Conservation (phyloP, 441 rosid genomes). For the Bocquillonia castaneifolia region DNA sequence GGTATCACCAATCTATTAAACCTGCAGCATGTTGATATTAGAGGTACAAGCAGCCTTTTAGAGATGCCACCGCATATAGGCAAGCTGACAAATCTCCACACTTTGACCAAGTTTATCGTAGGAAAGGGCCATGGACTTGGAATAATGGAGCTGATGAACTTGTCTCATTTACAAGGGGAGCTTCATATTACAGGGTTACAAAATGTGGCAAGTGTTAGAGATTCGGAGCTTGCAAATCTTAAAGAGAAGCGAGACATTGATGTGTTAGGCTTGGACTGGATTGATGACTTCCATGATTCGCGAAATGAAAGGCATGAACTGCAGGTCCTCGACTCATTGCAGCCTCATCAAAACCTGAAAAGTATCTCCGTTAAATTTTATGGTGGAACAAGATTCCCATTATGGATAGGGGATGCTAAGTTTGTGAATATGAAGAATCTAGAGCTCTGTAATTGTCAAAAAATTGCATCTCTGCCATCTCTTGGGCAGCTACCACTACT, state of each 20-base stretch:
- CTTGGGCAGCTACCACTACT: neutral
- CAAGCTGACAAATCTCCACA: slow-evolving; percentile 19
- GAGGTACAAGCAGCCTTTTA: neutral
- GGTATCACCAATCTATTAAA: slow-evolving; percentile 11
- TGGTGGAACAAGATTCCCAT: neutral
- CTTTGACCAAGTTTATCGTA: slow-evolving; percentile 18
- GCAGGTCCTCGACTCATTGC: slow-evolving; percentile 3
- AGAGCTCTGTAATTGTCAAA: neutral
- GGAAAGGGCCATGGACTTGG: slow-evolving; percentile 18
- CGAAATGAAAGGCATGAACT: neutral
- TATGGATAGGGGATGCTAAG: slow-evolving; percentile 7
- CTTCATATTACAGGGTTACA: neutral
- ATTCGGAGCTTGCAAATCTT: slow-evolving; percentile 22
- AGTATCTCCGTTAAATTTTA: neutral
- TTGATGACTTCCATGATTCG: neutral
- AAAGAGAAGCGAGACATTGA: slow-evolving; percentile 21
- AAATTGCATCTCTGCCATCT: neutral
- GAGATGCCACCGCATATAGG: slow-evolving; percentile 24
- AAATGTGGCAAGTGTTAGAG: slow-evolving; percentile 3
- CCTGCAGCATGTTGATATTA: slow-evolving; percentile 18
- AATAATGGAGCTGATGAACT: slow-evolving; percentile 4
- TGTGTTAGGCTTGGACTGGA: slow-evolving; percentile 26
- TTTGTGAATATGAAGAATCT: neutral
- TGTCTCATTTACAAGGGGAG: neutral
- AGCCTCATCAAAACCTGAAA: neutral